Percentiles rank a stretch among this genome's conserved stretches.
Conservation (phyloP, 2,329 filamentous ascomycete species). For the Xylariaceae sp. region DNA sequence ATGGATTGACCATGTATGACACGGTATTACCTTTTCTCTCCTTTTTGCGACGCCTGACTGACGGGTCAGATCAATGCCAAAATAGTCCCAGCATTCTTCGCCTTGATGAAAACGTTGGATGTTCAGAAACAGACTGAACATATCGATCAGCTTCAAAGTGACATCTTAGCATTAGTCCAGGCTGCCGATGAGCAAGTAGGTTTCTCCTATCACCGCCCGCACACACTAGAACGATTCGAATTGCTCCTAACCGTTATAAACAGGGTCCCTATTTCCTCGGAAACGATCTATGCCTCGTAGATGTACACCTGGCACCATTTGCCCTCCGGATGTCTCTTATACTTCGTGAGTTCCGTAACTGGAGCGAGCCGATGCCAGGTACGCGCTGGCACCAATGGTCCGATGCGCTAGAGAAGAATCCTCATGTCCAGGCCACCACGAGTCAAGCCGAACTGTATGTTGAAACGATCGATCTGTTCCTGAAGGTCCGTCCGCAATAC, state of each 20-base stretch:
- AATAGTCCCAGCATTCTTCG: constrained; percentile 72
- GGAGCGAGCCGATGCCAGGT: constrained; percentile 57
- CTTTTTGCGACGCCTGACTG: neutral
- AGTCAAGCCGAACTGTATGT: constrained; percentile 50
- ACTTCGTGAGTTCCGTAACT: constrained; percentile 58
- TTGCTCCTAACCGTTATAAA: constrained; percentile 4
- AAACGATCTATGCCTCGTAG: constrained; percentile 54
- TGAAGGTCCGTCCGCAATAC: constrained; percentile 19
- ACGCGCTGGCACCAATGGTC: constrained; percentile 66
- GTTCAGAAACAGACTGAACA: constrained; percentile 51
- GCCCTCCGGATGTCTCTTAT: constrained; percentile 63
- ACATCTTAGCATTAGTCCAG: constrained; percentile 52
- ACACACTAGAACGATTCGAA: neutral
- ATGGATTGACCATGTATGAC: constrained; percentile 71
- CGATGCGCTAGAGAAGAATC: constrained; percentile 59
- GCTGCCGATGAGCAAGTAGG: constrained; percentile 41
- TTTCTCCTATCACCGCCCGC: neutral
- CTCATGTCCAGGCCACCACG: constrained; percentile 60
- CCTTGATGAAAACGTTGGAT: constrained; percentile 62
- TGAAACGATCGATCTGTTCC: constrained; percentile 52
- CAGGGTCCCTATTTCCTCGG: constrained; percentile 64
- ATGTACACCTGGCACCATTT: constrained; percentile 72
- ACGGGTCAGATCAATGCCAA: constrained; percentile 63
- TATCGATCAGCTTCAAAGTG: constrained; percentile 56
- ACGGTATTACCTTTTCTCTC: neutral